Percentiles rank a stretch among this genome's conserved stretches.
Conservation (phyloP, 2,329 filamentous ascomycete genomes). For the Colletotrichum sp. region DNA sequence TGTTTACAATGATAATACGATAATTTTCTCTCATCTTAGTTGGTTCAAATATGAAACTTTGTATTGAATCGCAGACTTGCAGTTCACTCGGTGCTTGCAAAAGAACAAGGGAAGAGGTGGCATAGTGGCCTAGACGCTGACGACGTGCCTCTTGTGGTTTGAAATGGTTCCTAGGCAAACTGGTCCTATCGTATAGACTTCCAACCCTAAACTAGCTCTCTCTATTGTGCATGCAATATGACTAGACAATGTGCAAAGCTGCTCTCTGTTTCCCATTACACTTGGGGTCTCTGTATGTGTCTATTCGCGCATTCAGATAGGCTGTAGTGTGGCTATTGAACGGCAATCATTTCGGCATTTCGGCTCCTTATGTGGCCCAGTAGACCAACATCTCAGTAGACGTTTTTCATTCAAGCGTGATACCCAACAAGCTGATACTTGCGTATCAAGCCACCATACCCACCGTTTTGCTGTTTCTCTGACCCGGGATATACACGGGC, state of each 20-base stretch:
- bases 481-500: neutral
- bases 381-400: neutral
- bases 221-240: neutral
- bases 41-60: neutral
- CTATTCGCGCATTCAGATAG: neutral
- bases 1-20: neutral
- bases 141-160: neutral
- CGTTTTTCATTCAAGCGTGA: neutral
- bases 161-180: neutral
- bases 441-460: neutral
- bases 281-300: neutral
- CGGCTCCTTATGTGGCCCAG: neutral
- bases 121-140: neutral
- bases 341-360: neutral
- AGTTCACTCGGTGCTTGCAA: neutral
- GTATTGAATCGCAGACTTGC: neutral
- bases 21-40: neutral
- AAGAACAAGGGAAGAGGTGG: neutral
- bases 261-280: neutral
- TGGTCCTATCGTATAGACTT: neutral
- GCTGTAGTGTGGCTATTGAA: neutral
- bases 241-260: too few relatives aligned
- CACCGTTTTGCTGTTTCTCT: neutral
- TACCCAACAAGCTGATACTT: neutral
- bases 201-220: neutral